phyloP scores from a whole-genome alignment of 768 basidiomycete genomes.

The Leucogyrophana mollusca region DNA sequence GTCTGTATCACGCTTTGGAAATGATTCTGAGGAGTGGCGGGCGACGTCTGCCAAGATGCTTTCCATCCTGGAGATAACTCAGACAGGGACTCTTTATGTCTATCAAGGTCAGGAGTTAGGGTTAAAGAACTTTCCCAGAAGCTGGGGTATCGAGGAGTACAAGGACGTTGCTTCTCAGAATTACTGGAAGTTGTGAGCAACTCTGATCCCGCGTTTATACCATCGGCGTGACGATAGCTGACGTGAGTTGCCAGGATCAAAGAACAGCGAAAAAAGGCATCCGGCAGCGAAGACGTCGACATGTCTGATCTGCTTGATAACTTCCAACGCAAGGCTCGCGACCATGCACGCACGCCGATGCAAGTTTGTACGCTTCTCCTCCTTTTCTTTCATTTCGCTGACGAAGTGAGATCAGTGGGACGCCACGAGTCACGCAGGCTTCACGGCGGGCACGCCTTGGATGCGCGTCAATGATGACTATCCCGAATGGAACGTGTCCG shows the following conservation, averaged over 20 bases:
- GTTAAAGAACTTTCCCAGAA: slow-evolving; percentile 56
- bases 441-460: slow-evolving; percentile 66
- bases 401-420: slow-evolving; percentile 51
- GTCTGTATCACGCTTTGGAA: slow-evolving; percentile 63
- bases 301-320: slow-evolving; percentile 60
- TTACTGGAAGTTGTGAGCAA: slow-evolving; percentile 51
- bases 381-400: background rate
- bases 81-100: slow-evolving; percentile 66
- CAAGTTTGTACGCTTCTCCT: slow-evolving; percentile 37
- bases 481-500: slow-evolving; percentile 52
- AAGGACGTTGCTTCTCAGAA: slow-evolving; percentile 66
- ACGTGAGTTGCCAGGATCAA: slow-evolving; percentile 33
- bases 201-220: background rate
- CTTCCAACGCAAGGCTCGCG: slow-evolving; percentile 63
- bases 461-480: slow-evolving; percentile 76
- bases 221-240: slow-evolving; percentile 1
- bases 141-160: slow-evolving; percentile 73
- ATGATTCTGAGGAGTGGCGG: slow-evolving; percentile 58
- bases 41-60: slow-evolving; percentile 62
- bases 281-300: slow-evolving; percentile 43
- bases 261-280: slow-evolving; percentile 31
- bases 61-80: slow-evolving; percentile 57
- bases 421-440: slow-evolving; percentile 52
- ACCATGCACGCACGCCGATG: slow-evolving; percentile 71
- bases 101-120: slow-evolving; percentile 79